Conservation (phyloP, 306 rosid genomes). For the Quercus engelmannii region DNA sequence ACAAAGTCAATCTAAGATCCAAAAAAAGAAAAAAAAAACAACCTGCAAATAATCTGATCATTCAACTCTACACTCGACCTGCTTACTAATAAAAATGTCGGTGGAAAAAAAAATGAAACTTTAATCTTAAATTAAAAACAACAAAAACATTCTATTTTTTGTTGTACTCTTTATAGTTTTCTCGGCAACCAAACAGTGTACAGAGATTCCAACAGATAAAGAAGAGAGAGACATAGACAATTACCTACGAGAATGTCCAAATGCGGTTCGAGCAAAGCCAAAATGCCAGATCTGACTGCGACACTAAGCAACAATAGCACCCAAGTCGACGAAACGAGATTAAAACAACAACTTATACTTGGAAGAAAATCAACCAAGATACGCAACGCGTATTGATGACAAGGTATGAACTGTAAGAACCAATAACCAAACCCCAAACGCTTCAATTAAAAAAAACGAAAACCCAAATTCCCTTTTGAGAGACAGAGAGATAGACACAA, state of each 20-base stretch:
- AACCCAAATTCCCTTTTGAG: constrained; percentile 6
- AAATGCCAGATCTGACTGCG: constrained; percentile 60
- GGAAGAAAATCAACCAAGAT: constrained; percentile 36
- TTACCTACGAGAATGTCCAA: constrained; percentile 58
- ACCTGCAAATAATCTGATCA: not conserved
- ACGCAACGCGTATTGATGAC: constrained; percentile 77
- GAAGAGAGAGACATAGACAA: constrained; percentile 32
- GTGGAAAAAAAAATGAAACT: not conserved
- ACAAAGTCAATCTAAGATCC: constrained; percentile 24
- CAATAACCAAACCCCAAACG: constrained; percentile 48
- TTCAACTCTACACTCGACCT: not conserved
- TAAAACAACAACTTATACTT: not conserved
- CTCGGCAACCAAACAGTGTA: constrained; percentile 36
- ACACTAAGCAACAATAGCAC: constrained; percentile 32
- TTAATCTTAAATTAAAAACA: not conserved
- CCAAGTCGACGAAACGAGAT: constrained; percentile 17
- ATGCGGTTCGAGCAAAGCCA: constrained; percentile 30
- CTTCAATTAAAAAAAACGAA: constrained; percentile 20
- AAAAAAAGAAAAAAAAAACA: not conserved
- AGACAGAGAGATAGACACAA: constrained; percentile 10
- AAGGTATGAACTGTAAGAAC: constrained; percentile 77
- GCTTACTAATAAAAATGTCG: not conserved
- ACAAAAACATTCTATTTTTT: not conserved
- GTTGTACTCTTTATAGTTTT: not conserved
- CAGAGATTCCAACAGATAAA: constrained; percentile 38